phyloP scores from a whole-genome alignment of 192 early-diverging fungal species.

The Podila verticillata region DNA sequence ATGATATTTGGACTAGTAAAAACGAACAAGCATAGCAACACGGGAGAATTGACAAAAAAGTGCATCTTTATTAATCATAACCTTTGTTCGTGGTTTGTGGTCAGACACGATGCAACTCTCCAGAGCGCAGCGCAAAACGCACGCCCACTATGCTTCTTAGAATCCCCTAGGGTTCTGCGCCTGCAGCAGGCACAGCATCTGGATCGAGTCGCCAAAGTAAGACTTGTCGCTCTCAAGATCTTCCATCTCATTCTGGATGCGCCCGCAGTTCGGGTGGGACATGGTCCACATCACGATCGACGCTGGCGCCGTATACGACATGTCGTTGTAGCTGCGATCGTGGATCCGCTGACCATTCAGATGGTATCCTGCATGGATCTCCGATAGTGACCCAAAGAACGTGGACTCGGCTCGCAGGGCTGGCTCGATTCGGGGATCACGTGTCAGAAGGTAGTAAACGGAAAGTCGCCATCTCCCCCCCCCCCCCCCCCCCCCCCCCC shows the following conservation, averaged over 20 bases:
- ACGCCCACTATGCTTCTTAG: slow-evolving; percentile 3
- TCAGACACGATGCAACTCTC: too few relatives aligned
- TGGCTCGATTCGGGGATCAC: slow-evolving; percentile 53
- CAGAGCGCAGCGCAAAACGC: too few relatives aligned
- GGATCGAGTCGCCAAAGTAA: slow-evolving; percentile 66
- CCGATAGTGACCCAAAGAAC: slow-evolving; percentile 54
- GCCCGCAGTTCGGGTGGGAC: slow-evolving; percentile 43
- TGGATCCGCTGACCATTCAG: slow-evolving; percentile 55
- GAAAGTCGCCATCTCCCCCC: slow-evolving; percentile 63
- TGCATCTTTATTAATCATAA: too few relatives aligned
- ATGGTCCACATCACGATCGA: slow-evolving; percentile 62
- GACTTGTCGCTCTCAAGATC: slow-evolving; percentile 53
- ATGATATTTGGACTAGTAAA: too few relatives aligned
- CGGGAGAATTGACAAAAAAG: too few relatives aligned
- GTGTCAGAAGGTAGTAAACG: slow-evolving; percentile 58
- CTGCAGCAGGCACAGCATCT: slow-evolving; percentile 61
- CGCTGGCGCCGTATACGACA: slow-evolving; percentile 63
- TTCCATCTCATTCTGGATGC: slow-evolving; percentile 55
- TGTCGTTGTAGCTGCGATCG: slow-evolving; percentile 53
- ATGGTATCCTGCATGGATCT: slow-evolving; percentile 58
- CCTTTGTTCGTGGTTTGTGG: too few relatives aligned
- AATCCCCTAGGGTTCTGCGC: slow-evolving; percentile 46
- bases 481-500: too few relatives aligned
- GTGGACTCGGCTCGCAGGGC: slow-evolving; percentile 52
- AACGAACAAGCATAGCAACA: too few relatives aligned